Percentiles rank a stretch among this genome's conserved stretches.
Conservation (phyloP, 2,329 filamentous ascomycete species). For the Phialophora macrospora region DNA sequence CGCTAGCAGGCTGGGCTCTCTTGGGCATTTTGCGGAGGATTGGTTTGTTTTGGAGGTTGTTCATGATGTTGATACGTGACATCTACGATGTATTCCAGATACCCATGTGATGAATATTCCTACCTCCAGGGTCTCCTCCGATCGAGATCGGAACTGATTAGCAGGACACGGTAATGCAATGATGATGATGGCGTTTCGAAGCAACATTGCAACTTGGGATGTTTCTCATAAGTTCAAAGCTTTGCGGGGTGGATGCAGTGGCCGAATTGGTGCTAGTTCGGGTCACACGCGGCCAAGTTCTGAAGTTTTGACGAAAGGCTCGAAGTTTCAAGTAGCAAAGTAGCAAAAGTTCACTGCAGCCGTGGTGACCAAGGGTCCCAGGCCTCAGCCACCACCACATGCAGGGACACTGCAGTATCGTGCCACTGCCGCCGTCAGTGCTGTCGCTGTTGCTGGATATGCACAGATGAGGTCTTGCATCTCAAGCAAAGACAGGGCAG, state of each 20-base stretch:
- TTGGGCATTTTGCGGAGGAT: neutral
- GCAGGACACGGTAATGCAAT: slow-evolving; percentile 1
- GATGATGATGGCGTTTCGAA: slow-evolving; percentile 4
- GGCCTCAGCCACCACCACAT: slow-evolving; percentile 1
- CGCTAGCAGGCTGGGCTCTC: neutral
- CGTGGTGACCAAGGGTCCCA: neutral
- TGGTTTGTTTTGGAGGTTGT: neutral
- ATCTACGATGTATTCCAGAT: slow-evolving; percentile 9
- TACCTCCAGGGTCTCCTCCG: neutral
- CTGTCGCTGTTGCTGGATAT: neutral
- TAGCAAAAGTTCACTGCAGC: slow-evolving; percentile 10
- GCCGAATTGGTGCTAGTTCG: neutral
- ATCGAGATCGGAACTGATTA: neutral
- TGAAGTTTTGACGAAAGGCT: neutral
- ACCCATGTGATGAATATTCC: slow-evolving; percentile 4
- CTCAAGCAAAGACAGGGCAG: neutral
- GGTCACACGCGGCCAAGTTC: neutral
- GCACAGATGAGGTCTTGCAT: neutral
- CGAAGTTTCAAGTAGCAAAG: neutral
- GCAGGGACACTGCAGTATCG: neutral
- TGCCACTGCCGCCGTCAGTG: neutral
- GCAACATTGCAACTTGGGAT: slow-evolving; percentile 5
- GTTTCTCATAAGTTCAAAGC: neutral
- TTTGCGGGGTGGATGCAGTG: neutral
- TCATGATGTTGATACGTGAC: neutral